Base-by-base conservation (phyloP, 306 rosid species). In the Dicorynia guianensis region DNA sequence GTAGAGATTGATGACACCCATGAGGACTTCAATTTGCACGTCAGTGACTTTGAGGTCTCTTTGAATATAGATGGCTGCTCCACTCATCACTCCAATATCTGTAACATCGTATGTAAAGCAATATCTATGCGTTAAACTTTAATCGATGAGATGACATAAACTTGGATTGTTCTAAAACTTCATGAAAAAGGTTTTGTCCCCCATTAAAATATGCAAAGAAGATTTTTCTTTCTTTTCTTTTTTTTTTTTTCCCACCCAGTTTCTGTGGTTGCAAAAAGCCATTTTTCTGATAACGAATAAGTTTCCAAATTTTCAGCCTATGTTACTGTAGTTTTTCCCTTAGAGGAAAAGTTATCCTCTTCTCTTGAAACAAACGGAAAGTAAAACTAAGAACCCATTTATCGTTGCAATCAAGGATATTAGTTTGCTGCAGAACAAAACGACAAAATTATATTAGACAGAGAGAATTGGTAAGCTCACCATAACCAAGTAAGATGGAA, bases 81-180 rank as follows among this genome's bases (percentile, higher is more conserved):
- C 98, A 67, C 98, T 95, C 97, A 95, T 95, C 50, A 95, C 98
- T 8, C 98, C 98, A 18, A 90, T 79, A 80, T 95, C 98, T 94
- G 88, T 12, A 30, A 56, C 62, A 67, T 25, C 30, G 30, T 25
- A 25, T 25, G 30, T 25, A 25, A 25, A 25, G 30, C 30, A 25
- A 25, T 25, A 25, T 25, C 30, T 25, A 25, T 25, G 30, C 30
- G 30, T 25, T 25, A 25, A 25, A 25, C 30, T 25, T 25, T 25
- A 25, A 25, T 25, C 30, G 30, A 1, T 25, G 30, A 25, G 30
- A 25, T 25, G 30, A 25, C 30, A 25, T 25, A 25, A 25, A 25
- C 30, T 25, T 25, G 30, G 30, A 25, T 25, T 25, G 2, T 25
- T 25, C 30, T 25, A 25, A 25, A 25, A 25, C 1, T 25, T 25